Evolutionary conservation across 1,284 basidiomycete genomes (phyloP).

Genomic region (Athelia psychrophila): DNA sequence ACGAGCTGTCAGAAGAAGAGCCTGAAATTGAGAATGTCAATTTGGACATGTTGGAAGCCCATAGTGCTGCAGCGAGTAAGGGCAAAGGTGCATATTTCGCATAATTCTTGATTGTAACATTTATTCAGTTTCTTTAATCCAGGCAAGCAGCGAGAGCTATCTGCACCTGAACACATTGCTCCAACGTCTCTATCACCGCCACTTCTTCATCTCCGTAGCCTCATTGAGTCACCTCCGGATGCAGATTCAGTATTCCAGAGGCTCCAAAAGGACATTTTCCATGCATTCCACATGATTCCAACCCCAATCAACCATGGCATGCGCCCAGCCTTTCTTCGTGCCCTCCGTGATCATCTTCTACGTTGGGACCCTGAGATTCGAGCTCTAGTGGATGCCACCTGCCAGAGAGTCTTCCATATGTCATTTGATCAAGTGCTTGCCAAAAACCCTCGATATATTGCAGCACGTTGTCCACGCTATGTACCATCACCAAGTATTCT

Average conservation of each 20-base stretch:
- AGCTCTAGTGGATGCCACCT: slow-evolving; percentile 2
- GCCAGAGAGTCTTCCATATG: not conserved
- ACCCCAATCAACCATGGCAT: slow-evolving; percentile 5
- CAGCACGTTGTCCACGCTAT: slow-evolving; percentile 1
- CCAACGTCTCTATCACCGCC: too few species aligned
- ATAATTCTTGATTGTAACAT: too few species aligned
- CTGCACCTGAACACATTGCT: too few species aligned
- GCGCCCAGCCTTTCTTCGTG: slow-evolving; percentile 5
- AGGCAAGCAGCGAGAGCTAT: too few species aligned
- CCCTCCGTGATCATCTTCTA: slow-evolving; percentile 4
- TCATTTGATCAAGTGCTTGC: slow-evolving; percentile 7
- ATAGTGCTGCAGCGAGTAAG: too few species aligned
- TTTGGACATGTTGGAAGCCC: too few species aligned
- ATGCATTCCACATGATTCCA: slow-evolving; percentile 12
- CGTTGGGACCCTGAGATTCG: slow-evolving; percentile 7
- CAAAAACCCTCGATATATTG: slow-evolving; percentile 5
- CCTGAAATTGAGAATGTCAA: too few species aligned
- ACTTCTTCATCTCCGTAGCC: too few species aligned
- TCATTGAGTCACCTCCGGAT: not conserved
- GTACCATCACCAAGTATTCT: slow-evolving; percentile 8
- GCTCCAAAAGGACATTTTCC: slow-evolving; percentile 12
- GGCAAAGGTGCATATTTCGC: too few species aligned
- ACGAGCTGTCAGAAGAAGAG: too few species aligned
- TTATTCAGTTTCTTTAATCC: too few species aligned
- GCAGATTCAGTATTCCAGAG: not conserved